Evolutionary conservation across 2,329 filamentous ascomycete genomes (phyloP), one percentile per base, ranked within the genome.

Genomic region (Lasiodiplodia theobromae): DNA sequence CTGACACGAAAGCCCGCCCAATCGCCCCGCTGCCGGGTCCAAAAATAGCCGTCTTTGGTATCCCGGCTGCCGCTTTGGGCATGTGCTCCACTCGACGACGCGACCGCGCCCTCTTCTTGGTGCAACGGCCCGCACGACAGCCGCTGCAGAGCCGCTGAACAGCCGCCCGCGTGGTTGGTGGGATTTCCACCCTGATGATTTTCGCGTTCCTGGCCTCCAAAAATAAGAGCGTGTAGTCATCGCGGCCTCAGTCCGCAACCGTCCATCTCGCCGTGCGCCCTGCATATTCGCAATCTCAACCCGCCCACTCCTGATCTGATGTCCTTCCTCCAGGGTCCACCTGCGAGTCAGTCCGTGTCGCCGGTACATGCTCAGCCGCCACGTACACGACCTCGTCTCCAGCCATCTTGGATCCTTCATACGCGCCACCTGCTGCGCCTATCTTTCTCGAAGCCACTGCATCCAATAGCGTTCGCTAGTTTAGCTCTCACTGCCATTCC

Each of bases 11-110:
- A 49, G 8, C 28, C 14, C 44, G 58, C 40, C 40, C 40, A 51
- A 51, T 51, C 40, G 44, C 40, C 49, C 49, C 40, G 40, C n/a
- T 51, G 40, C 57, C 57, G 58, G 16, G 40, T 28, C 60, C 60
- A 52, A 64, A 64, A 64, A 64, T 64, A 64, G 47, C 47, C 44
- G n/a, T 25, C n/a, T 38, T 62, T 23, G 60, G 60, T 6, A 38
- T 52, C 31, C 16, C 12, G 60, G 6, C 40, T 52, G 47, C 60
- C 28, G 28, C 60, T 52, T 64, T 2, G 10, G 60, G 60, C 21
- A 64, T 34, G 44, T 64, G 60, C 60, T 64, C 60, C 60, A 64
- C 44, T 16, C 21, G 18, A 14, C 1, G 52, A 28, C 25, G 56
- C 56, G 21, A 23, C 57, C 14, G 57, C 31, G 38, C 57, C 8